phyloP scores from a whole-genome alignment of 805 yeast species.

The Lipomyces yamadae region DNA sequence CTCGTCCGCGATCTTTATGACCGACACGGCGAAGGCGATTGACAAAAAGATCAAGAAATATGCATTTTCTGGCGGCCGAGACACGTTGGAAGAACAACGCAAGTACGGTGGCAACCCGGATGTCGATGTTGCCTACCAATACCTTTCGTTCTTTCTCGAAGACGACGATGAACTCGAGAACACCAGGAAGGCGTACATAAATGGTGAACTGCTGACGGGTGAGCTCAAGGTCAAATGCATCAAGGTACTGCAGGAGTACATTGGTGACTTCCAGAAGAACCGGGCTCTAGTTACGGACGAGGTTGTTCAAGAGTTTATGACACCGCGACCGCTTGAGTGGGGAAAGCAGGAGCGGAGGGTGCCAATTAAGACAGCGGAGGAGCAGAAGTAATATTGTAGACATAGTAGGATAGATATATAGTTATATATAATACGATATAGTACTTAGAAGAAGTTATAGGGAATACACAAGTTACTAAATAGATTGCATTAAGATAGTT shows the following conservation, averaged over 20 bases:
- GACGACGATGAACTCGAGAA: conserved; percentile 79
- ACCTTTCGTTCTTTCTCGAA: conserved; percentile 83
- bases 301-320: conserved; percentile 69
- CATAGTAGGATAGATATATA: background rate
- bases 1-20: conserved; percentile 90
- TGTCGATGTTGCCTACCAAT: conserved; percentile 93
- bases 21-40: conserved; percentile 89
- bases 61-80: conserved; percentile 95
- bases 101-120: conserved; percentile 91
- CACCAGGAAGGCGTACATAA: conserved; percentile 66
- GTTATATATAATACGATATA: background rate
- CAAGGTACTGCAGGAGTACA: conserved; percentile 76
- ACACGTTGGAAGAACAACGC: conserved; percentile 87
- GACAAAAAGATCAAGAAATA: conserved; percentile 93
- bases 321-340: conserved; percentile 72
- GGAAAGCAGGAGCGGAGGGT: conserved; percentile 62
- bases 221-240: conserved; percentile 91
- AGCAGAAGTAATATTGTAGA: background rate
- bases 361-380: conserved; percentile 22
- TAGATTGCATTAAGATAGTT: no score
- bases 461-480: background rate
- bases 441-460: background rate
- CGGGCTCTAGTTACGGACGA: conserved; percentile 69
- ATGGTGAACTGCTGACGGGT: conserved; percentile 86
- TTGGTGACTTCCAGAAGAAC: conserved; percentile 78